phyloP scores from a whole-genome alignment of 2,329 filamentous ascomycete species.

The Stemphylium vesicarium region DNA sequence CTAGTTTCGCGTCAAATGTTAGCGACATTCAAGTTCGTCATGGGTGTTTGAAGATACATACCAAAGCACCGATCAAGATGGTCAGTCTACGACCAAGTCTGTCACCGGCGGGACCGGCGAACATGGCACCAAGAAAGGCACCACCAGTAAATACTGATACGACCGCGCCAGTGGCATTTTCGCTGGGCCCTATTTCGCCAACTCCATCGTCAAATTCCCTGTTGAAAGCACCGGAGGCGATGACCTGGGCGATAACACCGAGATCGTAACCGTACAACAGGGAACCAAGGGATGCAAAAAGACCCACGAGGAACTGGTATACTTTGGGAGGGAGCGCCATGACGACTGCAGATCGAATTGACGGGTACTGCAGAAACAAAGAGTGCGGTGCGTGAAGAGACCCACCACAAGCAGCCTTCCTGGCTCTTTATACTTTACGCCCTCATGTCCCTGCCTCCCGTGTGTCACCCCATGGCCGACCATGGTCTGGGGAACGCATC shows the following conservation, averaged over 20 bases:
- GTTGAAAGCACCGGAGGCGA: conserved; percentile 54
- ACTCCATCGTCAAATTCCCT: conserved; percentile 42
- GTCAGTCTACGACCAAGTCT: conserved; percentile 72
- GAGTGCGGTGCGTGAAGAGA: conserved; percentile 12
- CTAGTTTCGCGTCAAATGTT: background rate
- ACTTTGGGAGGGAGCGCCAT: conserved; percentile 64
- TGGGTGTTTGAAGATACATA: conserved; percentile 44
- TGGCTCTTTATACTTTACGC: conserved; percentile 27
- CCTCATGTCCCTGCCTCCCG: background rate
- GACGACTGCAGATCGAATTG: conserved; percentile 24
- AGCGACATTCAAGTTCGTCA: background rate
- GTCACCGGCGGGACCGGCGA: conserved; percentile 70
- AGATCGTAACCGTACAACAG: conserved; percentile 66
- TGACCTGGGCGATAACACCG: conserved; percentile 66
- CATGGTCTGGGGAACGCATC: conserved; percentile 16
- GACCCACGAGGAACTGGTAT: conserved; percentile 66
- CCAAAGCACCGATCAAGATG: conserved; percentile 71
- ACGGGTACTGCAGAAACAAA: conserved; percentile 10
- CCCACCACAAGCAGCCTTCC: conserved; percentile 12
- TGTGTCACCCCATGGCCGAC: conserved; percentile 12
- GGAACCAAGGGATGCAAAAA: conserved; percentile 66
- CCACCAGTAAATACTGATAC: conserved; percentile 80
- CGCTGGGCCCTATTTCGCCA: conserved; percentile 26
- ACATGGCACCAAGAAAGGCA: conserved; percentile 72
- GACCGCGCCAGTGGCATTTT: conserved; percentile 66